Conservation (phyloP, 2,329 filamentous ascomycete genomes). For the Ceratocystis huliohia region DNA sequence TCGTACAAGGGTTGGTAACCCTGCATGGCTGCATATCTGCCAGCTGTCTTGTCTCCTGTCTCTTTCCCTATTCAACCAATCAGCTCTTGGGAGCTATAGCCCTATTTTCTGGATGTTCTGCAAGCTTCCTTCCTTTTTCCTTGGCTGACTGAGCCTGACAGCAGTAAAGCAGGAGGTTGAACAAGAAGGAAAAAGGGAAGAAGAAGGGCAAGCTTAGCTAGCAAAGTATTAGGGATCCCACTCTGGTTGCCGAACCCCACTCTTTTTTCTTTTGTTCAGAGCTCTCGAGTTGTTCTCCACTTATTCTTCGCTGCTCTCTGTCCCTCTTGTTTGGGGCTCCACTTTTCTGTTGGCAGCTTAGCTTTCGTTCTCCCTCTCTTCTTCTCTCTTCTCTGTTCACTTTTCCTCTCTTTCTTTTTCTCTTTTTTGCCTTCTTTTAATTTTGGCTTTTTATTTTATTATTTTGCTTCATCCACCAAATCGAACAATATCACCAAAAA, state of each 20-base stretch:
- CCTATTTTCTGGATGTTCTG: not conserved
- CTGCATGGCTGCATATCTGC: not conserved
- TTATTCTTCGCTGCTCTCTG: not conserved
- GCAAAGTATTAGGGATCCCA: no score
- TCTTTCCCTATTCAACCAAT: not conserved
- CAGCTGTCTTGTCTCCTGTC: not conserved
- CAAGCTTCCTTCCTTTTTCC: not conserved
- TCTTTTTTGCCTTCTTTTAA: constrained; percentile 1
- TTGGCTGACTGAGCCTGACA: not conserved
- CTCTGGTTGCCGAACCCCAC: no score
- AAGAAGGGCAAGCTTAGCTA: not conserved
- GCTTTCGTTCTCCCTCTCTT: not conserved
- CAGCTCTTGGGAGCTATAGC: not conserved
- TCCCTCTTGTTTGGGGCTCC: not conserved
- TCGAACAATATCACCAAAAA: not conserved
- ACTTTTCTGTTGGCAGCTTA: not conserved
- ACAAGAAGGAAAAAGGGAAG: not conserved
- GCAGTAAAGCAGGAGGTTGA: not conserved
- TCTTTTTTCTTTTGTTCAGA: no score
- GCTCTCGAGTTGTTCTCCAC: not conserved
- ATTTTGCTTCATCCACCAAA: not conserved
- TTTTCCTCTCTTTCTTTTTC: not conserved
- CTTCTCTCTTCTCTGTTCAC: not conserved
- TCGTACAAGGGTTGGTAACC: not conserved
- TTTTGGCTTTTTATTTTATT: not conserved